Evolutionary conservation across 805 yeast species (phyloP).

Genomic region (Blastobotrys attinorum): DNA sequence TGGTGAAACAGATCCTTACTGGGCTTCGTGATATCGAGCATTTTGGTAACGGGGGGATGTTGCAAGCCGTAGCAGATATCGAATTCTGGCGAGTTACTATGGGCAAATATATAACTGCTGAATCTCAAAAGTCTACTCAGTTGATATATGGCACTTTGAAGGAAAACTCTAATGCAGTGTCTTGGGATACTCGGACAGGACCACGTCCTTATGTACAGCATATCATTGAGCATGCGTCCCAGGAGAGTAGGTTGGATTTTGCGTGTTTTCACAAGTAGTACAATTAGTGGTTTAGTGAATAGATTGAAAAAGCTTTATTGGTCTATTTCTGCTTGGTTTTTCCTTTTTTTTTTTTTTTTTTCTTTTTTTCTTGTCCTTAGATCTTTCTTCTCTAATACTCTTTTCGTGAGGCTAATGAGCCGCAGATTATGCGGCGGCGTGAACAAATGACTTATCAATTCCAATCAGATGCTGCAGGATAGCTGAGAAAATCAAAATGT

Average conservation of each 20-base stretch:
- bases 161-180: slow-evolving; percentile 19
- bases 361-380: too few species aligned
- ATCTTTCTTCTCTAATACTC: too few species aligned
- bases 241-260: slow-evolving; percentile 5
- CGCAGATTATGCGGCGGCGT: too few species aligned
- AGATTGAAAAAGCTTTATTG: too few species aligned
- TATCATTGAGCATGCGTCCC: slow-evolving; percentile 12
- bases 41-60: slow-evolving; percentile 39
- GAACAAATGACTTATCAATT: too few species aligned
- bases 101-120: slow-evolving; percentile 21
- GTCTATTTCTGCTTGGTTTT: too few species aligned
- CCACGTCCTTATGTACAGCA: slow-evolving; percentile 21
- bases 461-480: too few species aligned
- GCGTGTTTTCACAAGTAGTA: background rate
- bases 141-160: slow-evolving; percentile 25
- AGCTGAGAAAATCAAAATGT: too few species aligned
- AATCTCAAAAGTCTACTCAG: slow-evolving; percentile 20
- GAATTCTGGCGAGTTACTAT: slow-evolving; percentile 40
- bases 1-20: slow-evolving; percentile 32
- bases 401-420: too few species aligned
- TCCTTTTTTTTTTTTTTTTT: too few species aligned
- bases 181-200: slow-evolving; percentile 22
- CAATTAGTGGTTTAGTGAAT: background rate
- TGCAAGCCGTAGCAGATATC: slow-evolving; percentile 47
- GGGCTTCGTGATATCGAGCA: slow-evolving; percentile 37